These are phyloP conservation scores for Solanum arcanum DNA, from an alignment of 257 asterid species.

Conservation along the genomic window DNA sequence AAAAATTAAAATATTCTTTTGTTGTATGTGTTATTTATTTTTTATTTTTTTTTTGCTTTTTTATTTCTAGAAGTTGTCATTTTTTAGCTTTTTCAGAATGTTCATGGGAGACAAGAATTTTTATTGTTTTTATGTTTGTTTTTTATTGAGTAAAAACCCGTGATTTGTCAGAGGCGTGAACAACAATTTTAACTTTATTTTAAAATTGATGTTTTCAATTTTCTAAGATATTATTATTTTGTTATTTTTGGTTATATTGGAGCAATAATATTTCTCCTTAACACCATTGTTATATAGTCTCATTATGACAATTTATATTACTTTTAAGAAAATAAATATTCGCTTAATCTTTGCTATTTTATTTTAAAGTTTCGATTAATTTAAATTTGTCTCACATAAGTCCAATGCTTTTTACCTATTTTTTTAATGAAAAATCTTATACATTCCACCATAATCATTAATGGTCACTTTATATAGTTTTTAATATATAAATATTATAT, in stretches of 20 bases:
- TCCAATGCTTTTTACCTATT: not conserved
- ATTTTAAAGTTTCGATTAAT: not conserved
- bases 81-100: not conserved
- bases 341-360: too few species aligned
- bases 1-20: too few species aligned
- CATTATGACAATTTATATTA: not conserved
- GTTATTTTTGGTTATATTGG: not conserved
- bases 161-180: constrained; percentile 1
- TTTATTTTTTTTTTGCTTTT: not conserved
- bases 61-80: not conserved
- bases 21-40: not conserved
- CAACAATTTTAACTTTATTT: not conserved
- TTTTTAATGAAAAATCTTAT: not conserved
- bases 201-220: not conserved
- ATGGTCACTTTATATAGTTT: not conserved
- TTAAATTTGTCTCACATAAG: not conserved
- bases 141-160: not conserved
- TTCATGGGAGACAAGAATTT: not conserved
- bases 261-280: not conserved
- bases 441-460: not conserved
- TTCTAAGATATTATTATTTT: not conserved
- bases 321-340: too few species aligned
- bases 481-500: not conserved
- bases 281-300: not conserved
- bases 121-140: not conserved